Evolutionary conservation across 345 rosid species (phyloP).

Genomic region (Mangifera indica): DNA sequence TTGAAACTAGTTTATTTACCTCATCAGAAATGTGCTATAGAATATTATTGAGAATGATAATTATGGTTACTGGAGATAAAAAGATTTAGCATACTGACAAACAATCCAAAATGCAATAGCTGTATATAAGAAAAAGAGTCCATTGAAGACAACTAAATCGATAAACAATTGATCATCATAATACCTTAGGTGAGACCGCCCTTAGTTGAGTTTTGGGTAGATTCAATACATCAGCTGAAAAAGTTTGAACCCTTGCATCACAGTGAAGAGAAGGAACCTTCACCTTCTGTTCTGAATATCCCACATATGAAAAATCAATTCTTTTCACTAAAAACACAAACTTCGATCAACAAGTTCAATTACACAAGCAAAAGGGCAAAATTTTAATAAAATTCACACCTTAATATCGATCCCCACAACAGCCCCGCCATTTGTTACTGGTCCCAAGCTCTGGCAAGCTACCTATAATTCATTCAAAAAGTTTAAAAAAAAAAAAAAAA

Average conservation of each 20-base stretch:
- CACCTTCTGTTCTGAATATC: conserved; percentile 83
- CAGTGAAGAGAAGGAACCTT: conserved; percentile 82
- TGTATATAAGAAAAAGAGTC: too few species aligned
- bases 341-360: background rate
- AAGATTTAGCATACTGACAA: background rate
- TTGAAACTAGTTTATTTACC: background rate
- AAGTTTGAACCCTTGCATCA: conserved; percentile 77
- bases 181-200: conserved; percentile 77
- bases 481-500: background rate
- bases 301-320: conserved; percentile 8
- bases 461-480: too few species aligned
- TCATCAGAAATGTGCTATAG: background rate
- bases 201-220: conserved; percentile 53
- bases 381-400: conserved; percentile 41
- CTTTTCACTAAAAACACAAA: background rate
- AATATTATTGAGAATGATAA: background rate
- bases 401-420: conserved; percentile 90
- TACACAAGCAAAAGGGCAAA: background rate
- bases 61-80: background rate
- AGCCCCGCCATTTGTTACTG: conserved; percentile 67
- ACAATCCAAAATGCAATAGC: background rate
- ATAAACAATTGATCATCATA: background rate
- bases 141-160: background rate
- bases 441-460: conserved; percentile 77
- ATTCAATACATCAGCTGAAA: conserved; percentile 74